Evolutionary conservation across 495 filamentous ascomycete species (phyloP), one percentile per base, ranked within the genome.

Genomic region (Glonium stellatum): DNA sequence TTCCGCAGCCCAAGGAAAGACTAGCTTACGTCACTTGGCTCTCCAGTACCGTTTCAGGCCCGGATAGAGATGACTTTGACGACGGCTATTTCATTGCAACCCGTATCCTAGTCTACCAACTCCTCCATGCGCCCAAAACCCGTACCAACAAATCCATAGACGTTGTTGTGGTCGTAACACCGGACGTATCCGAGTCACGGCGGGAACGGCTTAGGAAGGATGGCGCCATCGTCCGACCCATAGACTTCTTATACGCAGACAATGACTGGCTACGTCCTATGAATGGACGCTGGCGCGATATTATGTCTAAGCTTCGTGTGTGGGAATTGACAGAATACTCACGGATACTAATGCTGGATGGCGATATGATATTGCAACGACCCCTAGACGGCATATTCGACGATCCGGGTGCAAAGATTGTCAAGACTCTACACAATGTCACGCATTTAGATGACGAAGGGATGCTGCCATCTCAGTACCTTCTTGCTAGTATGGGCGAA

Each of bases 81-180:
- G 65, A 67, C 58, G 50, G 35, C 34, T 68, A 68, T 39, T 61
- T 69, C 54, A 48, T 62, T 18, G 68, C 65, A 2, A 69, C 67
- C 6, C 69, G 68, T 25, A 48, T 72, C 27, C 68, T 72, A 21
- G 62, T 62, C 10, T 72, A 64, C 54, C 69, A 72, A 48, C 66
- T 72, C 21, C 63, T 70, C 21, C 68, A 70, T 52, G 21, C 39
- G n/a, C 60, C 63, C 23, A 56, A 63, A 25, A 72, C 70, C n/a
- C 37, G 56, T 5, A 51, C 69, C 0, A 54, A 51, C 5, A 25
- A 41, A 1, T 37, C 37, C 21, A 61, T 67, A 41, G 67, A 67
- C 21, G 64, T 72, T 36, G 54, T 72, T n/a, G 70, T 72, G 3
- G 27, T 31, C 27, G 67, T 71, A 3, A 69, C 70, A 10, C 50